Evolutionary conservation across 768 basidiomycete genomes (phyloP).

Genomic region (Leccinellum albellum): DNA sequence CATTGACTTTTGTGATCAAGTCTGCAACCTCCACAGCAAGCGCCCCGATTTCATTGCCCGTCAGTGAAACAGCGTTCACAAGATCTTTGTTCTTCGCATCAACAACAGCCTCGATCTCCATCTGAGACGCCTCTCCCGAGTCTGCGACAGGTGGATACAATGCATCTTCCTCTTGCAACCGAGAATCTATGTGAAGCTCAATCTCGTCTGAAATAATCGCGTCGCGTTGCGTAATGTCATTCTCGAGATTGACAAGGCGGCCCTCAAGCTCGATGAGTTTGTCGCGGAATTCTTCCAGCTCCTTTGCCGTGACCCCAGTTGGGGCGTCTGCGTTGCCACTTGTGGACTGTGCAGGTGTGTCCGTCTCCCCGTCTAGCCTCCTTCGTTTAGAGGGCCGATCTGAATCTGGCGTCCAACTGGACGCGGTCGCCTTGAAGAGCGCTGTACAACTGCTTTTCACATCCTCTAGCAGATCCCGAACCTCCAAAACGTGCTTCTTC

Average conservation of each 20-base stretch:
- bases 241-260: conserved; percentile 33
- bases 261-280: conserved; percentile 26
- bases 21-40: conserved; percentile 31
- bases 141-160: conserved; percentile 21
- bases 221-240: conserved; percentile 36
- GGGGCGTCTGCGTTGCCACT: not conserved
- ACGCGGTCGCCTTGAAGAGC: conserved; percentile 17
- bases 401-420: conserved; percentile 11
- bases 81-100: conserved; percentile 22
- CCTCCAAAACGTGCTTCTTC: conserved; percentile 30
- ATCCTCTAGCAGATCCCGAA: conserved; percentile 25
- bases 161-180: conserved; percentile 25
- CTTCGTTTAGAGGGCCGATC: conserved; percentile 29
- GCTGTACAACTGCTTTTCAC: conserved; percentile 20
- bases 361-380: conserved; percentile 13
- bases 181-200: conserved; percentile 27
- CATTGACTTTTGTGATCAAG: conserved; percentile 28
- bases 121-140: conserved; percentile 12
- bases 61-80: conserved; percentile 9
- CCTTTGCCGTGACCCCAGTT: conserved; percentile 6
- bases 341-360: not conserved
- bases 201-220: conserved; percentile 27
- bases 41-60: conserved; percentile 30
- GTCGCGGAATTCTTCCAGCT: conserved; percentile 28
- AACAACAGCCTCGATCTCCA: conserved; percentile 26